Evolutionary conservation across 495 filamentous ascomycete genomes (phyloP).

Genomic region (Amorphotheca resinae): DNA sequence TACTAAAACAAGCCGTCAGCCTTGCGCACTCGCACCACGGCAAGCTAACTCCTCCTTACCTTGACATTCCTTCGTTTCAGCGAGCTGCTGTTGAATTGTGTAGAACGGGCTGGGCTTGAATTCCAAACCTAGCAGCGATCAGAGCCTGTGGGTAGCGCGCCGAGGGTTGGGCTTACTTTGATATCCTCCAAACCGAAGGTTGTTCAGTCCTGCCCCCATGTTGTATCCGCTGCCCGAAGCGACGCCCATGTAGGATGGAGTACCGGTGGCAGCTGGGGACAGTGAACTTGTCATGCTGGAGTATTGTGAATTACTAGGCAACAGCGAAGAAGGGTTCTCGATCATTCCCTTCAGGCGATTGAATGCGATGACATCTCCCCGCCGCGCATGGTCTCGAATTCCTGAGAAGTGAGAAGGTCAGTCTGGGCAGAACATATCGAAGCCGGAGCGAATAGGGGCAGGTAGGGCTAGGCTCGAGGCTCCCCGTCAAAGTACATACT

Average conservation of each 20-base stretch:
- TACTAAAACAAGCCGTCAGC: conserved; percentile 25
- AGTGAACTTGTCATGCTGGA: not conserved
- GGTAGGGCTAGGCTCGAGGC: no score
- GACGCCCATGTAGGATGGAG: not conserved
- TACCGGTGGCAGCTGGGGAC: conserved; percentile 2
- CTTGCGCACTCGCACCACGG: not conserved
- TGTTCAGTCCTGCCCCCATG: conserved; percentile 1
- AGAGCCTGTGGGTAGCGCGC: conserved; percentile 1
- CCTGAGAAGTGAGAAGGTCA: conserved; percentile 4
- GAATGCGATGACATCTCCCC: conserved; percentile 24
- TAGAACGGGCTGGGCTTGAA: conserved; percentile 80
- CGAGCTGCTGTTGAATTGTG: conserved; percentile 45
- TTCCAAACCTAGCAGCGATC: conserved; percentile 17
- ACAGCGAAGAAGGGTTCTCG: conserved; percentile 19
- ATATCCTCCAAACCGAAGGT: not conserved
- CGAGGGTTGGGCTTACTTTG: not conserved
- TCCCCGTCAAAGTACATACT: conserved; percentile 41
- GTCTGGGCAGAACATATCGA: not conserved
- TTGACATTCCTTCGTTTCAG: conserved; percentile 51
- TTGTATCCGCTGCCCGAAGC: conserved; percentile 1
- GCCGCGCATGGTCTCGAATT: not conserved
- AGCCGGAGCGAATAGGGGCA: not conserved
- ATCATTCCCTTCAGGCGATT: conserved; percentile 24
- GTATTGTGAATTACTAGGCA: not conserved
- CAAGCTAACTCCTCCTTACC: conserved; percentile 33